Conservation (phyloP, 129 eudicot genomes). For the Flaveria brownii region DNA sequence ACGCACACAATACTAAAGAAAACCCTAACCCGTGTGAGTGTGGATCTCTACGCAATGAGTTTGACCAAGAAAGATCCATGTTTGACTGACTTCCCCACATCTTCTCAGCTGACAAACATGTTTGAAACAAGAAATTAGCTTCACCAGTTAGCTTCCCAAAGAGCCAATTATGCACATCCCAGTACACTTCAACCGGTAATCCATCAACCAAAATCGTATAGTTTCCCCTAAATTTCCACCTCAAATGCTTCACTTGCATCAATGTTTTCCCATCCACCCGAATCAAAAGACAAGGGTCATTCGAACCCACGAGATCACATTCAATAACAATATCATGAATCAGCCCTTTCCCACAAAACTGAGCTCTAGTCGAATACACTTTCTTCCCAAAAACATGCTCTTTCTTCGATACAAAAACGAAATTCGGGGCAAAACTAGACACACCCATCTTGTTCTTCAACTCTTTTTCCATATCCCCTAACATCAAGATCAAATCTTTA, state of each 20-base stretch:
- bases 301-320: slow-evolving; percentile 44
- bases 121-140: slow-evolving; percentile 72
- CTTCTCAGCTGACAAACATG: slow-evolving; percentile 54
- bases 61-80: slow-evolving; percentile 43
- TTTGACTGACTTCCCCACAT: slow-evolving; percentile 37
- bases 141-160: slow-evolving; percentile 60
- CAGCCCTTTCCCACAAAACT: slow-evolving; percentile 55
- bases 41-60: slow-evolving; percentile 42
- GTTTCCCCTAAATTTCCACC: slow-evolving; percentile 82
- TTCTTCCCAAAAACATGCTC: slow-evolving; percentile 74
- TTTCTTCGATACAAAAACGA: slow-evolving; percentile 52
- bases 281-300: slow-evolving; percentile 55
- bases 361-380: slow-evolving; percentile 47
- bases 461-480: slow-evolving; percentile 64
- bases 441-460: slow-evolving; percentile 48
- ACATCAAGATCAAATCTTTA: slow-evolving; percentile 47
- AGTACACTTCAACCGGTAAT: slow-evolving; percentile 65
- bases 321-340: slow-evolving; percentile 57
- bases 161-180: slow-evolving; percentile 83
- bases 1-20: slow-evolving; percentile 72
- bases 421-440: slow-evolving; percentile 29
- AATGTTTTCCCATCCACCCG: slow-evolving; percentile 53
- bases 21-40: slow-evolving; percentile 54
- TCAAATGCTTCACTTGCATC: slow-evolving; percentile 61
- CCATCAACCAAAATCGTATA: slow-evolving; percentile 70